phyloP scores from a whole-genome alignment of 257 asterid species.

The Nicotiana attenuata region DNA sequence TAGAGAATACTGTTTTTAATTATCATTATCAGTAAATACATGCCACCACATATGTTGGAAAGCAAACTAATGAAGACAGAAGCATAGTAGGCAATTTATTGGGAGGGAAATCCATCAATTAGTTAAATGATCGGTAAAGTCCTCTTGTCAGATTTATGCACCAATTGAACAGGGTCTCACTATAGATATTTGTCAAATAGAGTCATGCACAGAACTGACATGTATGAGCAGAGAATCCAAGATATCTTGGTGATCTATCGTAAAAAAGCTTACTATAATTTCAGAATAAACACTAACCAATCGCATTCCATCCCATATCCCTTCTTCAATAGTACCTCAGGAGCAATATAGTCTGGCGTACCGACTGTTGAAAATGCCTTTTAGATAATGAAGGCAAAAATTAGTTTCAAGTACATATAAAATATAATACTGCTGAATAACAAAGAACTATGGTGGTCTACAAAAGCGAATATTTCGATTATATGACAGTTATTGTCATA shows the following conservation, averaged over 20 bases:
- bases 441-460: neutral
- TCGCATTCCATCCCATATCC: conserved; percentile 99
- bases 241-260: neutral
- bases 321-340: conserved; percentile 92
- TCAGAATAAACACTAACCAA: conserved; percentile 52
- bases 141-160: neutral
- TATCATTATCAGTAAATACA: neutral
- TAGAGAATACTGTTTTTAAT: neutral
- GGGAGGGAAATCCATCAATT: neutral
- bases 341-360: conserved; percentile 98
- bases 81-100: neutral
- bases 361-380: conserved; percentile 99
- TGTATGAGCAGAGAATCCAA: neutral
- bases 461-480: neutral
- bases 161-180: neutral
- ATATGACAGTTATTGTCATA: neutral
- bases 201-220: neutral
- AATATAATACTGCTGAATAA: neutral
- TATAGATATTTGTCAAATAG: neutral
- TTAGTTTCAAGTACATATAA: neutral
- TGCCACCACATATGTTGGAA: conserved; percentile 3
- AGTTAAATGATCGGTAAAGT: neutral
- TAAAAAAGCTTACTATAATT: neutral
- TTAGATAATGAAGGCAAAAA: conserved; percentile 18
- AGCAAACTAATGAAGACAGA: neutral